Evolutionary conservation across 257 asterid genomes (phyloP).

Genomic region (Striga asiatica): DNA sequence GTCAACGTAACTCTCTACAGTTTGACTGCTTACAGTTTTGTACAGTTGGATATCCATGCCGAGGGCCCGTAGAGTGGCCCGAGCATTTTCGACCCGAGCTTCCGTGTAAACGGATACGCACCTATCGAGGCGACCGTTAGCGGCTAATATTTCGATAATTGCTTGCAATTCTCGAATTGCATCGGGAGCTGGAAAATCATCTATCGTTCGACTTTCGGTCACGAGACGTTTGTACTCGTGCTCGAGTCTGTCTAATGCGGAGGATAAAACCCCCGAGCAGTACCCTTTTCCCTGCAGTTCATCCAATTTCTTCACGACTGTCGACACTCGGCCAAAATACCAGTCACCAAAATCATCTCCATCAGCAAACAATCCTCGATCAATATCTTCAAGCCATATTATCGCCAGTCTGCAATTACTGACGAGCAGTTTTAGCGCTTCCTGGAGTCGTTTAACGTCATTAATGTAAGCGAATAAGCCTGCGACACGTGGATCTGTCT

Average conservation of each 20-base stretch:
- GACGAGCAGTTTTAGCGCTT: constrained; percentile 53
- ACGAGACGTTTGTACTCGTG: constrained; percentile 30
- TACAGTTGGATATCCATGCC: constrained; percentile 36
- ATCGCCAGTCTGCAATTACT: constrained; percentile 46
- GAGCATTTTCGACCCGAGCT: constrained; percentile 39
- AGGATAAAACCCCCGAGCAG: constrained; percentile 28
- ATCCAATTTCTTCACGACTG: constrained; percentile 28
- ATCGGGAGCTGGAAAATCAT: constrained; percentile 12
- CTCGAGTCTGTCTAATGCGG: constrained; percentile 45
- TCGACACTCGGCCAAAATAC: constrained; percentile 29
- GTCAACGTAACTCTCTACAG: constrained; percentile 35
- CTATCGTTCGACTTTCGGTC: constrained; percentile 12
- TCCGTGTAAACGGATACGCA: constrained; percentile 41
- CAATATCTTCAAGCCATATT: constrained; percentile 63
- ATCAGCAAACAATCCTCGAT: constrained; percentile 25
- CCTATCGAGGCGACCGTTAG: constrained; percentile 30
- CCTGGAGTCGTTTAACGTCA: constrained; percentile 39
- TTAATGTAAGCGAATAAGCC: constrained; percentile 25
- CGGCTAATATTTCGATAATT: constrained; percentile 37
- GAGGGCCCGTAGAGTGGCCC: constrained; percentile 28
- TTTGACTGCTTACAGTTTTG: constrained; percentile 43
- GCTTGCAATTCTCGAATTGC: constrained; percentile 37
- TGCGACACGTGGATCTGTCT: constrained; percentile 17
- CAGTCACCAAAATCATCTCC: constrained; percentile 20
- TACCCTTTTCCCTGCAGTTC: constrained; percentile 32